Conservation (phyloP, 2,329 filamentous ascomycete species). For the Fusarium zealandicum region DNA sequence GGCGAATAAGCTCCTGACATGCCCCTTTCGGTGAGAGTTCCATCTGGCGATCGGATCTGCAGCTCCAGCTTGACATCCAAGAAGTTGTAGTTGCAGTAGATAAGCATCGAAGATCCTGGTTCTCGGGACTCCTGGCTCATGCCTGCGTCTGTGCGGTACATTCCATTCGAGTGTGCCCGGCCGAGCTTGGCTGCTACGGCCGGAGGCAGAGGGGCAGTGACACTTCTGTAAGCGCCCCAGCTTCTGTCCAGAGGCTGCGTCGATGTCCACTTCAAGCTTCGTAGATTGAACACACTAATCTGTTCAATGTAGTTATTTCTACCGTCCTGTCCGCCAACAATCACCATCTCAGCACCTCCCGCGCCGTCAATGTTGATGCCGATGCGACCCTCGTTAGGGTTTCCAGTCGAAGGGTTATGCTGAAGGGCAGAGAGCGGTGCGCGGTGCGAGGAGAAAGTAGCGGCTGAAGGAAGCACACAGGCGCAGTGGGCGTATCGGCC, state of each 20-base stretch:
- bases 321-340: conserved; percentile 95
- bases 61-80: conserved; percentile 95
- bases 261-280: conserved; percentile 94
- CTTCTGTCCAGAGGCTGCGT: conserved; percentile 87
- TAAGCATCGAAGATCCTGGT: conserved; percentile 79
- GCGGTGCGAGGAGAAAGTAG: conserved; percentile 82
- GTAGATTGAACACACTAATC: conserved; percentile 96
- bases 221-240: conserved; percentile 95
- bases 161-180: conserved; percentile 56
- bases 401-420: conserved; percentile 83
- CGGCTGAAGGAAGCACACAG: conserved; percentile 86
- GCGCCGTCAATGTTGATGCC: conserved; percentile 89
- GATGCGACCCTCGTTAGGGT: conserved; percentile 85
- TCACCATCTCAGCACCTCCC: conserved; percentile 95
- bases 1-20: conserved; percentile 90
- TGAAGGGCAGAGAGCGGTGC: conserved; percentile 87
- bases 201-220: conserved; percentile 82
- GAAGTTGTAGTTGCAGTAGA: conserved; percentile 99
- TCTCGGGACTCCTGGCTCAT: conserved; percentile 63
- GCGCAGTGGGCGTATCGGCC: conserved; percentile 97
- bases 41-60: conserved; percentile 85
- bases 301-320: conserved; percentile 99
- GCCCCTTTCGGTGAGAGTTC: conserved; percentile 81
- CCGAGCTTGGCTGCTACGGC: conserved; percentile 72
- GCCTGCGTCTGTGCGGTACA: conserved; percentile 53